Evolutionary conservation across 176 grass and related monocot species (phyloP).

Genomic region (Phoenix dactylifera): DNA sequence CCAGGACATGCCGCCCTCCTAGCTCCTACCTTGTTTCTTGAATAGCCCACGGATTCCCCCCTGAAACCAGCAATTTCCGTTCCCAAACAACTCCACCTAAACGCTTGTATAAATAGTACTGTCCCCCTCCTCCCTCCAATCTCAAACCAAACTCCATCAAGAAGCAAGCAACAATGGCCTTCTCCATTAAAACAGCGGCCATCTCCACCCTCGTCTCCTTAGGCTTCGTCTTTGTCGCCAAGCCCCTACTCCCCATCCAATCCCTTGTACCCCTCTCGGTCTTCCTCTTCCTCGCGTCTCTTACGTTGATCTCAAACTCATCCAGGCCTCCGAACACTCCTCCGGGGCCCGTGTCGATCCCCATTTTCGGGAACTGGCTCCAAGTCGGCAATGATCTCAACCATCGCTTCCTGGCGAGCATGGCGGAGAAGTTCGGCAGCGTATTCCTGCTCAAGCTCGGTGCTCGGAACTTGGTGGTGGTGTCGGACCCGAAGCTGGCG

Average conservation of each 20-base stretch:
- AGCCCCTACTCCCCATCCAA: not conserved
- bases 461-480: slow-evolving; percentile 13
- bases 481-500: slow-evolving; percentile 16
- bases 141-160: not conserved
- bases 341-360: slow-evolving; percentile 4
- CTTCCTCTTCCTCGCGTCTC: not conserved
- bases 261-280: not conserved
- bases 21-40: not conserved
- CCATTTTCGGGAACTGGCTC: slow-evolving; percentile 12
- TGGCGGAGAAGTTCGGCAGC: slow-evolving; percentile 14
- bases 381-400: slow-evolving; percentile 21
- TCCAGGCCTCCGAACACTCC: not conserved
- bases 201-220: not conserved
- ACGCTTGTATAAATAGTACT: not conserved
- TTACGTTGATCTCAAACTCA: not conserved
- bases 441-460: slow-evolving; percentile 15
- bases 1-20: no score
- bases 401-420: slow-evolving; percentile 6
- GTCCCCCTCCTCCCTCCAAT: not conserved
- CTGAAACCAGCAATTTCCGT: not conserved
- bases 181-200: not conserved
- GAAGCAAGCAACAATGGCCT: not conserved
- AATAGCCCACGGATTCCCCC: not conserved
- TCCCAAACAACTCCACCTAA: not conserved
- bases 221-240: not conserved